These are phyloP conservation scores for Fusarium compactum DNA, from an alignment of 2,329 filamentous ascomycete genomes.

Conservation along the genomic window DNA sequence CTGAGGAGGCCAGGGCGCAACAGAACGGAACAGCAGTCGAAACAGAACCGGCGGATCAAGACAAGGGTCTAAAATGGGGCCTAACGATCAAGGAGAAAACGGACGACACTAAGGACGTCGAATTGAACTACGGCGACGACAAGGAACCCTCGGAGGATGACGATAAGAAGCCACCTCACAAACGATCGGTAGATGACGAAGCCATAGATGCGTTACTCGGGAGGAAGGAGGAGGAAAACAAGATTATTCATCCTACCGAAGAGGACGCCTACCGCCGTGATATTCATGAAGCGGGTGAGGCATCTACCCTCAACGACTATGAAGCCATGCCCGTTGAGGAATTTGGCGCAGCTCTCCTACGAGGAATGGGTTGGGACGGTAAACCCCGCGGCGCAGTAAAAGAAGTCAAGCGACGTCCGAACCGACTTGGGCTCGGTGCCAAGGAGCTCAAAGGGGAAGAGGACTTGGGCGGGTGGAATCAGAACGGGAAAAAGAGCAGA, in stretches of 20 bases:
- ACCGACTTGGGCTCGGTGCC: constrained; percentile 88
- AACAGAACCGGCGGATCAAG: constrained; percentile 58
- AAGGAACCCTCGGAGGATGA: constrained; percentile 13
- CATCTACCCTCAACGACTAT: constrained; percentile 85
- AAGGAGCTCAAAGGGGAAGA: constrained; percentile 79
- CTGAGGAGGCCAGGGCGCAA: constrained; percentile 64
- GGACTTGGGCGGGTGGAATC: constrained; percentile 85
- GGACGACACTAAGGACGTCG: constrained; percentile 61
- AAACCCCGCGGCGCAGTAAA: constrained; percentile 68
- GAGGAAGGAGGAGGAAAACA: constrained; percentile 60
- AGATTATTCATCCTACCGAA: constrained; percentile 70
- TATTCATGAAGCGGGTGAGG: constrained; percentile 77
- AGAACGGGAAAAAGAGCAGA: constrained; percentile 66
- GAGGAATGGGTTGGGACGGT: constrained; percentile 96
- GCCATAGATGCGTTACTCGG: constrained; percentile 77
- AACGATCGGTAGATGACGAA: constrained; percentile 58
- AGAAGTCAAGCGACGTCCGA: constrained; percentile 78
- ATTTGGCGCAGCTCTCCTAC: constrained; percentile 89
- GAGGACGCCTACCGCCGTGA: constrained; percentile 77
- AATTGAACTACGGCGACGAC: constrained; percentile 15
- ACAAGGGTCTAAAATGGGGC: constrained; percentile 68
- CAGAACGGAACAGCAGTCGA: constrained; percentile 51
- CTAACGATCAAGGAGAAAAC: constrained; percentile 61
- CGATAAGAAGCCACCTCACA: constrained; percentile 13
- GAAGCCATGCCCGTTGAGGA: constrained; percentile 91